phyloP scores from a whole-genome alignment of 345 rosid genomes.

The Bruguiera sexangula region DNA sequence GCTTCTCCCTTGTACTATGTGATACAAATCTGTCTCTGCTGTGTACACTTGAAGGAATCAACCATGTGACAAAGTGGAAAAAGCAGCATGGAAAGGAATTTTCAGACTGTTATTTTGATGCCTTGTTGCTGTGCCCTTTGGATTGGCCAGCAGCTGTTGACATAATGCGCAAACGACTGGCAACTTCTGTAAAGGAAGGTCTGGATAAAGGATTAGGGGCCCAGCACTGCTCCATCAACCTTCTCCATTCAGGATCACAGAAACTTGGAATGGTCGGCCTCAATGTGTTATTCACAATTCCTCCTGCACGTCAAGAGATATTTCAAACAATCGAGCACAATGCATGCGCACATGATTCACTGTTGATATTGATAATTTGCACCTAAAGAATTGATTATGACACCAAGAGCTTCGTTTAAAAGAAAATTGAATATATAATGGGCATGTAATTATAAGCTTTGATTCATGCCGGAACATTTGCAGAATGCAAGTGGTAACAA shows the following conservation, averaged over 20 bases:
- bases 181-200: slow-evolving; percentile 73
- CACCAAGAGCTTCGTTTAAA: no score
- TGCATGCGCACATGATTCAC: no score
- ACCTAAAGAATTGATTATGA: no score
- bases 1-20: not conserved
- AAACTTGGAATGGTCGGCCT: slow-evolving; percentile 67
- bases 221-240: slow-evolving; percentile 77
- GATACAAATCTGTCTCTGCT: not conserved
- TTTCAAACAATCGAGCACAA: not conserved
- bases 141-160: slow-evolving; percentile 49
- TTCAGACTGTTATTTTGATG: slow-evolving; percentile 38
- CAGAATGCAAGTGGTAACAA: no score
- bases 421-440: no score
- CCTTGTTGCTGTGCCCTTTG: slow-evolving; percentile 51
- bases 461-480: no score
- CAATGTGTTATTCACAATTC: slow-evolving; percentile 70
- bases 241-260: slow-evolving; percentile 72
- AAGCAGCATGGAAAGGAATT: not conserved
- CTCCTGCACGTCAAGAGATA: slow-evolving; percentile 41
- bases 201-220: slow-evolving; percentile 67
- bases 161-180: slow-evolving; percentile 59
- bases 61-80: not conserved
- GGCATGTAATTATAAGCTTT: no score
- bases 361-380: not conserved
- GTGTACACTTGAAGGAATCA: not conserved